phyloP scores from a whole-genome alignment of 2,329 filamentous ascomycete genomes.

The Aspergillus latus region DNA sequence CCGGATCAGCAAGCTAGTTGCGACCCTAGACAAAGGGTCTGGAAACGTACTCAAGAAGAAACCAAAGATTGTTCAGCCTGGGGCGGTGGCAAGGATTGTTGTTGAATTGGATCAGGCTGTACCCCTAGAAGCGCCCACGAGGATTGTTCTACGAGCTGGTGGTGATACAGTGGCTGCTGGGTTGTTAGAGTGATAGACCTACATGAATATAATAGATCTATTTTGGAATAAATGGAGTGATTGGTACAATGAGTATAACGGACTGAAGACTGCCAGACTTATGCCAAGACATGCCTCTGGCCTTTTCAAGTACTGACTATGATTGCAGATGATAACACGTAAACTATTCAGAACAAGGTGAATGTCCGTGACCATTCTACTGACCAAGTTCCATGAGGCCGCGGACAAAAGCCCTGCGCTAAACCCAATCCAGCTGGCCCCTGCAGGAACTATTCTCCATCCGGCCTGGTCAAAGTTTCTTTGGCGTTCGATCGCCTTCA shows the following conservation, averaged over 20 bases:
- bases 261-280: background rate
- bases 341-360: too few relatives aligned
- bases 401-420: background rate
- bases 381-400: slow-evolving; percentile 8
- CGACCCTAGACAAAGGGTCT: slow-evolving; percentile 73
- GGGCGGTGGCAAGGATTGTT: slow-evolving; percentile 70
- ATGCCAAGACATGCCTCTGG: too few relatives aligned
- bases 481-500: slow-evolving; percentile 32
- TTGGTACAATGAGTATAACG: background rate
- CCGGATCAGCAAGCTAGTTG: slow-evolving; percentile 68
- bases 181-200: slow-evolving; percentile 60
- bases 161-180: slow-evolving; percentile 88
- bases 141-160: slow-evolving; percentile 75
- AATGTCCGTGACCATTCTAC: background rate
- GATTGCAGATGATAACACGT: too few relatives aligned
- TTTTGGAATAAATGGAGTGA: background rate
- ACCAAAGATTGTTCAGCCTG: slow-evolving; percentile 79
- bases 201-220: background rate
- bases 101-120: slow-evolving; percentile 72
- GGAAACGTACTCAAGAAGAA: slow-evolving; percentile 78
- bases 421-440: slow-evolving; percentile 1
- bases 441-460: slow-evolving; percentile 7
- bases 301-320: too few relatives aligned
- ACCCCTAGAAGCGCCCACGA: slow-evolving; percentile 75
- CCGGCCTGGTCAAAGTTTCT: slow-evolving; percentile 21